Conservation (phyloP, 192 early-diverging fungal species). For the Entomortierella parvispora region DNA sequence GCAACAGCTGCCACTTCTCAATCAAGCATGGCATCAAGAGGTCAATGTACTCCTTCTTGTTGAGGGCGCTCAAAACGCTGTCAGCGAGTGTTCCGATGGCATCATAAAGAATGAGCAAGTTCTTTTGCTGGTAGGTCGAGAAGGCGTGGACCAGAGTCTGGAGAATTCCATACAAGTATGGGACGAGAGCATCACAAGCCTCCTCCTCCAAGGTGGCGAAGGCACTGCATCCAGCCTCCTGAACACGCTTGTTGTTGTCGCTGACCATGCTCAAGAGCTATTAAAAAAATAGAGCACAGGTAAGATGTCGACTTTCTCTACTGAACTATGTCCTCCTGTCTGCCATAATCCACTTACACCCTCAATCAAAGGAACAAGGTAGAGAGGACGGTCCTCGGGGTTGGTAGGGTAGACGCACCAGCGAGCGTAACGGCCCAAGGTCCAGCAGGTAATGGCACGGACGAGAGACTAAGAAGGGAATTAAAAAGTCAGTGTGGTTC, state of each 20-base stretch:
- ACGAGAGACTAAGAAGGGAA: conserved; percentile 78
- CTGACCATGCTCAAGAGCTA: conserved; percentile 76
- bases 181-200: conserved; percentile 80
- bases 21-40: conserved; percentile 89
- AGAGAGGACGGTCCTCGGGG: conserved; percentile 67
- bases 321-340: too few species aligned
- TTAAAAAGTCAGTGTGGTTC: neutral
- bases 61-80: conserved; percentile 84
- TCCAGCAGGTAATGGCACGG: conserved; percentile 99
- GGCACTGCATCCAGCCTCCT: conserved; percentile 96
- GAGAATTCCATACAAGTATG: conserved; percentile 91
- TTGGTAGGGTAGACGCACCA: conserved; percentile 77
- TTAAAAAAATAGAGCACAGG: neutral
- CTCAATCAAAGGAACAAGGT: conserved; percentile 88
- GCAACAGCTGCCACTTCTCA: conserved; percentile 83
- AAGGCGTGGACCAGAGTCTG: conserved; percentile 85
- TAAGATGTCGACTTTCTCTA: too few species aligned
- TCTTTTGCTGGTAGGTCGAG: conserved; percentile 93
- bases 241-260: conserved; percentile 98
- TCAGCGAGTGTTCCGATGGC: conserved; percentile 98
- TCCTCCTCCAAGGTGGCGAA: conserved; percentile 97
- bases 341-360: conserved; percentile 43
- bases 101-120: conserved; percentile 95
- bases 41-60: conserved; percentile 82
- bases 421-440: conserved; percentile 89